Conservation (phyloP, 2,329 filamentous ascomycete genomes). For the Penicillium fuscoglaucum region DNA sequence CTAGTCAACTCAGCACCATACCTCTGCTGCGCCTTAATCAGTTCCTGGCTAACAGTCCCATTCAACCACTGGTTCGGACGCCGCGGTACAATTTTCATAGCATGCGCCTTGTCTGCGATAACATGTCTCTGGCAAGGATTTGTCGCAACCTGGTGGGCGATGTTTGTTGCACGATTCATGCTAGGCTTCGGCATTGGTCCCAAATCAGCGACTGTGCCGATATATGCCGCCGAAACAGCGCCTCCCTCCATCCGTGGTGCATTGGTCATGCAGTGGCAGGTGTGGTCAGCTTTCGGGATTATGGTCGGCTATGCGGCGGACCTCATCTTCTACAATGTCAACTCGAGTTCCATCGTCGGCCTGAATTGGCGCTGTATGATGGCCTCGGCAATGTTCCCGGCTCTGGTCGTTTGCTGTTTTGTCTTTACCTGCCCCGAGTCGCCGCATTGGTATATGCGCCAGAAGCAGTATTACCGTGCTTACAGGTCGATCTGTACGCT, state of each 20-base stretch:
- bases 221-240: conserved; percentile 73
- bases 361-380: conserved; percentile 70
- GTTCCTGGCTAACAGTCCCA: conserved; percentile 73
- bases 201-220: conserved; percentile 72
- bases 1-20: conserved; percentile 60
- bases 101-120: conserved; percentile 67
- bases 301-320: conserved; percentile 61
- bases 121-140: conserved; percentile 61
- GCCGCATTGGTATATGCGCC: conserved; percentile 51
- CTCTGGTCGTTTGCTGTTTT: conserved; percentile 56
- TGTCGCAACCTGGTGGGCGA: conserved; percentile 68
- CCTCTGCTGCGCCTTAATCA: conserved; percentile 66
- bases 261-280: conserved; percentile 81
- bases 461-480: conserved; percentile 44
- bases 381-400: conserved; percentile 64
- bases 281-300: conserved; percentile 54
- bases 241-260: conserved; percentile 70
- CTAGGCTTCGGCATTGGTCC: conserved; percentile 77
- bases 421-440: conserved; percentile 65
- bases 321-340: conserved; percentile 61
- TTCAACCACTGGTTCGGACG: conserved; percentile 70
- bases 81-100: conserved; percentile 73
- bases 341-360: conserved; percentile 56
- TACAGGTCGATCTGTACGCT: conserved; percentile 47
- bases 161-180: conserved; percentile 69